Percentiles rank a stretch among this genome's conserved stretches.
Conservation (phyloP, 441 rosid genomes). For the Euphorbia schlechtendalii region DNA sequence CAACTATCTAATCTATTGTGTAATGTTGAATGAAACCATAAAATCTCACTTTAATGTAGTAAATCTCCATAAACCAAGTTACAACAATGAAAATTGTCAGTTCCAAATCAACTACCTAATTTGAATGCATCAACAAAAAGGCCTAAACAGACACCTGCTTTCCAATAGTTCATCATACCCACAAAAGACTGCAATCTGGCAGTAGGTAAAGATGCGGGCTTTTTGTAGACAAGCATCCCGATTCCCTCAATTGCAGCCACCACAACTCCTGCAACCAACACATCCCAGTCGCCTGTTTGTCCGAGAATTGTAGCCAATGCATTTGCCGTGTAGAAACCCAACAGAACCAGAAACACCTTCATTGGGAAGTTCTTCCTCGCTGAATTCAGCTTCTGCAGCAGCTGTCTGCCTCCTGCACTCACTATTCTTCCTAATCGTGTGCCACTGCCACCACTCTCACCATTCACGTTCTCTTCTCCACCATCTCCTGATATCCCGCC, state of each 20-base stretch:
- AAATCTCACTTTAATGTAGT: too few species aligned
- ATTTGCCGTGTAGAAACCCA: conserved; percentile 95
- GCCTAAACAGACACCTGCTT: conserved; percentile 93
- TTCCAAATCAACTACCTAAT: conserved; percentile 53
- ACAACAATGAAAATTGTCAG: neutral
- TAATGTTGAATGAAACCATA: too few species aligned
- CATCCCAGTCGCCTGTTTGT: conserved; percentile 98
- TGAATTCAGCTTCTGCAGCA: conserved; percentile 66
- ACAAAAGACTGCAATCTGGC: conserved; percentile 69
- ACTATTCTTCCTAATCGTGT: conserved; percentile 88
- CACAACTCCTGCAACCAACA: conserved; percentile 81
- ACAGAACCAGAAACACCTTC: conserved; percentile 76
- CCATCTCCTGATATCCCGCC: conserved; percentile 64
- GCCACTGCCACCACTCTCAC: conserved; percentile 56
- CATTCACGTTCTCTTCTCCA: conserved; percentile 41
- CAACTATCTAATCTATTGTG: too few species aligned
- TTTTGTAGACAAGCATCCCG: conserved; percentile 82
- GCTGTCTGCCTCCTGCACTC: conserved; percentile 69
- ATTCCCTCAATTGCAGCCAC: conserved; percentile 92
- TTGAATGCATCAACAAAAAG: conserved; percentile 97
- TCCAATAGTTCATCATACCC: conserved; percentile 83
- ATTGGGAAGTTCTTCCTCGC: conserved; percentile 82
- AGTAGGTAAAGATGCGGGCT: conserved; percentile 36
- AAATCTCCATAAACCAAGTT: neutral
- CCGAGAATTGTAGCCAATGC: conserved; percentile 96